A percentile compares a stretch with the other conserved stretches of the same genome.
Conservation (phyloP, 768 basidiomycete genomes). For the Tubosaeta brunneosetosa region DNA sequence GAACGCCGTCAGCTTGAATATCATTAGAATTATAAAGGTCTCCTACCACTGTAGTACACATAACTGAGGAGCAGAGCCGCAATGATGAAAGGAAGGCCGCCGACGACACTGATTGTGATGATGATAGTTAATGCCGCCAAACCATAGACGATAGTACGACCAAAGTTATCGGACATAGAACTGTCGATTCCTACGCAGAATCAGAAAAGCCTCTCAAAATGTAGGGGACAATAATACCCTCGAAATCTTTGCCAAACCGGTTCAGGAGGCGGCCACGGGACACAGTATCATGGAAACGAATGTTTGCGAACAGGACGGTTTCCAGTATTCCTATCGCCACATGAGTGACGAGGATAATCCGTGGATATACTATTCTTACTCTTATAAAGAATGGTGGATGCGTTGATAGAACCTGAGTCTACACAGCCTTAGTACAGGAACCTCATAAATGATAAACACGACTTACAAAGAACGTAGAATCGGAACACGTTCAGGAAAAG, state of each 20-base stretch:
- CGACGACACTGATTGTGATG: slow-evolving; percentile 69
- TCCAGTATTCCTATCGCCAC: slow-evolving; percentile 52
- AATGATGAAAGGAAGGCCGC: slow-evolving; percentile 70
- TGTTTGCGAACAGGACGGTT: slow-evolving; percentile 77
- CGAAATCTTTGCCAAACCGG: slow-evolving; percentile 87
- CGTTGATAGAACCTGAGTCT: slow-evolving; percentile 78
- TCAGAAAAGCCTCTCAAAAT: slow-evolving; percentile 1
- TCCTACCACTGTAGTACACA: slow-evolving; percentile 69
- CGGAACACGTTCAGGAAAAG: slow-evolving; percentile 55
- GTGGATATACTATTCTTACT: slow-evolving; percentile 31
- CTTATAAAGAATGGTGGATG: slow-evolving; percentile 73
- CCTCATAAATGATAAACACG: not conserved
- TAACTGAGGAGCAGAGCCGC: slow-evolving; percentile 51
- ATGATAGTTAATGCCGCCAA: slow-evolving; percentile 71
- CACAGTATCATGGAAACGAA: slow-evolving; percentile 91
- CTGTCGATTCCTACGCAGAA: slow-evolving; percentile 67
- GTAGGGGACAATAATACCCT: slow-evolving; percentile 37
- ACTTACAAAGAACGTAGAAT: slow-evolving; percentile 69
- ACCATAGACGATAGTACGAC: slow-evolving; percentile 66
- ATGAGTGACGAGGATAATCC: slow-evolving; percentile 11
- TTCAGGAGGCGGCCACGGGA: slow-evolving; percentile 81
- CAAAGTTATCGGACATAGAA: slow-evolving; percentile 78
- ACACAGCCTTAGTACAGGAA: slow-evolving; percentile 5
- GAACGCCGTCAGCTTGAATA: slow-evolving; percentile 5
- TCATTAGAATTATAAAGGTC: not conserved